A percentile compares a stretch with the other conserved stretches of the same genome.
Evolutionary conservation across 1,284 basidiomycete species (phyloP).

Genomic region (Neotropicomus parvogracilis): DNA sequence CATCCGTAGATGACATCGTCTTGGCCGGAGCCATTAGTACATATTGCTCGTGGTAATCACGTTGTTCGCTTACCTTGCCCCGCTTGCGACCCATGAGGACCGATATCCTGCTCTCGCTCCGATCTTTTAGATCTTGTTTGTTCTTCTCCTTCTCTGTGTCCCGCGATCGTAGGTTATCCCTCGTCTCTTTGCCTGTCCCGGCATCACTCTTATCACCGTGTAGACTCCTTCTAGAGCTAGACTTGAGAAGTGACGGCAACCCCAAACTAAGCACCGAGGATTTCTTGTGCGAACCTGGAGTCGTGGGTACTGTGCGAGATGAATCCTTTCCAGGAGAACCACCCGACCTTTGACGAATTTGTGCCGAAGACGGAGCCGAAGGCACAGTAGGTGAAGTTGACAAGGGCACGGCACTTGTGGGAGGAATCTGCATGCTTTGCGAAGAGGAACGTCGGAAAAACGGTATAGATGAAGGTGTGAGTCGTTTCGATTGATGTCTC

Average conservation of each 20-base stretch:
- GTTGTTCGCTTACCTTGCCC: slow-evolving; percentile 70
- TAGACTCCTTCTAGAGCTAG: slow-evolving; percentile 75
- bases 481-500: slow-evolving; percentile 67
- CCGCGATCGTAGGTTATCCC: slow-evolving; percentile 40
- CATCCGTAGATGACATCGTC: slow-evolving; percentile 84
- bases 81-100: slow-evolving; percentile 85
- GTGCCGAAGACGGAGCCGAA: slow-evolving; percentile 40
- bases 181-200: slow-evolving; percentile 46
- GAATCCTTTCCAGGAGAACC: slow-evolving; percentile 53
- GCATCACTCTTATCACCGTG: slow-evolving; percentile 66
- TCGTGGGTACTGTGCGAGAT: slow-evolving; percentile 50
- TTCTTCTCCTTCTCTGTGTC: slow-evolving; percentile 56
- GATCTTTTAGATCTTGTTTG: slow-evolving; percentile 78
- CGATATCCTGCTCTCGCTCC: slow-evolving; percentile 81
- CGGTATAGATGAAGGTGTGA: slow-evolving; percentile 92
- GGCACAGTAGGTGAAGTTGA: slow-evolving; percentile 56
- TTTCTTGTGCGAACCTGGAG: slow-evolving; percentile 66
- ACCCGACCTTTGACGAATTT: slow-evolving; percentile 39
- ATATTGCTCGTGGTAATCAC: slow-evolving; percentile 10
- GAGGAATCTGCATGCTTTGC: slow-evolving; percentile 71
- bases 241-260: slow-evolving; percentile 79
- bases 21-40: slow-evolving; percentile 34
- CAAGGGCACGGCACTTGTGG: slow-evolving; percentile 34
- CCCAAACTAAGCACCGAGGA: slow-evolving; percentile 73
- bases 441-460: slow-evolving; percentile 94